Conservation (phyloP, 305 asterid species). For the Fraxinus paxiana region DNA sequence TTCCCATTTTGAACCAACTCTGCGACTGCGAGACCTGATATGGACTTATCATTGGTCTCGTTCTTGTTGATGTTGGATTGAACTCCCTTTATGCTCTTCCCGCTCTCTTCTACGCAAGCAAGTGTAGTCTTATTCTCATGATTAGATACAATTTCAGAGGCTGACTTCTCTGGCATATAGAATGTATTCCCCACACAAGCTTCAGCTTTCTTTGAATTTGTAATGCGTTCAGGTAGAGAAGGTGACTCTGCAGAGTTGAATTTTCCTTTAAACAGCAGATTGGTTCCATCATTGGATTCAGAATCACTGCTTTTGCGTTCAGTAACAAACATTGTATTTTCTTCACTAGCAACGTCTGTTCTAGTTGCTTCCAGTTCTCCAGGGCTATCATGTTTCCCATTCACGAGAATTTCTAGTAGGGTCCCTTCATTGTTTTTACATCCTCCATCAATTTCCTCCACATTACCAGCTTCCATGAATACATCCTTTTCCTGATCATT, state of each 20-base stretch:
- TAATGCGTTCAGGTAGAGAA: slow-evolving; percentile 26
- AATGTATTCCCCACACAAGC: slow-evolving; percentile 27
- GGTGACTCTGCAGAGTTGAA: slow-evolving; percentile 24
- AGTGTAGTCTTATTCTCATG: slow-evolving; percentile 32
- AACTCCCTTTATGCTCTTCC: slow-evolving; percentile 31
- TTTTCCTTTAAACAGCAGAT: slow-evolving; percentile 34
- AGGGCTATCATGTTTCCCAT: slow-evolving; percentile 28
- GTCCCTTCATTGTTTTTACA: slow-evolving; percentile 21
- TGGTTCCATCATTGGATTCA: slow-evolving; percentile 30
- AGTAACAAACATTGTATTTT: slow-evolving; percentile 27
- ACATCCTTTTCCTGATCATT: slow-evolving; percentile 25
- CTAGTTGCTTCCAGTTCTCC: slow-evolving; percentile 31
- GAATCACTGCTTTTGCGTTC: slow-evolving; percentile 22
- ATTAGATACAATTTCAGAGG: slow-evolving; percentile 26
- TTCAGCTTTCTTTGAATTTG: slow-evolving; percentile 31
- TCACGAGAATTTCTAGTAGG: slow-evolving; percentile 16
- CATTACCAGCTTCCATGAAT: slow-evolving; percentile 28
- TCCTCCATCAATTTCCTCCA: slow-evolving; percentile 32
- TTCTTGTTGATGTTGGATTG: slow-evolving; percentile 36
- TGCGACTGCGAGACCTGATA: slow-evolving; percentile 28
- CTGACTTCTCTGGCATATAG: slow-evolving; percentile 18
- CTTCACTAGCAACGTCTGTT: slow-evolving; percentile 33
- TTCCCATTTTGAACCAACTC: slow-evolving; percentile 43
- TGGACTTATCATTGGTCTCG: slow-evolving; percentile 28
- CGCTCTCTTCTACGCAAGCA: slow-evolving; percentile 30